Conservation (phyloP, 345 rosid genomes). For the Corymbia maculata region DNA sequence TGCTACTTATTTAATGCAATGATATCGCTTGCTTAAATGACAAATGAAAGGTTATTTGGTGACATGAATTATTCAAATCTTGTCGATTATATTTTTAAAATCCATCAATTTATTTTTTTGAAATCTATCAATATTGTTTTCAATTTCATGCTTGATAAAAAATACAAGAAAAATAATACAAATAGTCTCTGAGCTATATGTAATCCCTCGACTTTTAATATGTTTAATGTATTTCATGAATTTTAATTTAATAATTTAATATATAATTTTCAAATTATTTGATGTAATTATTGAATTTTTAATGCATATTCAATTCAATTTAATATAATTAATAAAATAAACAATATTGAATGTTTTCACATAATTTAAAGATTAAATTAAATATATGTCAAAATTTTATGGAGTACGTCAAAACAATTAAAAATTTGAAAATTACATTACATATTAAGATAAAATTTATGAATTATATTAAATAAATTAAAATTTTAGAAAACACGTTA, state of each 20-base stretch:
- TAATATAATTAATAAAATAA: too few species aligned
- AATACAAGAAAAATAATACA: too few species aligned
- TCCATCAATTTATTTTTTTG: background rate
- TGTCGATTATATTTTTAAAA: background rate
- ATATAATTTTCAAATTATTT: too few species aligned
- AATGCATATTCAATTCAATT: too few species aligned
- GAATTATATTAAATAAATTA: too few species aligned
- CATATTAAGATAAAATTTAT: background rate
- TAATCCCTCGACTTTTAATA: background rate
- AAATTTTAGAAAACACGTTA: too few species aligned
- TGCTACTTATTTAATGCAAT: background rate
- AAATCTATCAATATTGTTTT: background rate
- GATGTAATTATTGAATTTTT: too few species aligned
- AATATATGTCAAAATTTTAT: background rate
- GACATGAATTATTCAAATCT: background rate
- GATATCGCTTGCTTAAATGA: too few species aligned
- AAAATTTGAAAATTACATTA: background rate
- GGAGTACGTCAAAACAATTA: background rate
- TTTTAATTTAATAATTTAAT: too few species aligned
- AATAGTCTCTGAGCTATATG: background rate
- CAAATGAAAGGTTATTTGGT: background rate
- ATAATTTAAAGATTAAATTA: background rate
- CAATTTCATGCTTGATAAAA: background rate
- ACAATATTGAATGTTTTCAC: background rate
- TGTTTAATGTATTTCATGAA: accelerated